Evolutionary conservation across 2,329 filamentous ascomycete genomes (phyloP).

Genomic region (Cladophialophora bantiana): DNA sequence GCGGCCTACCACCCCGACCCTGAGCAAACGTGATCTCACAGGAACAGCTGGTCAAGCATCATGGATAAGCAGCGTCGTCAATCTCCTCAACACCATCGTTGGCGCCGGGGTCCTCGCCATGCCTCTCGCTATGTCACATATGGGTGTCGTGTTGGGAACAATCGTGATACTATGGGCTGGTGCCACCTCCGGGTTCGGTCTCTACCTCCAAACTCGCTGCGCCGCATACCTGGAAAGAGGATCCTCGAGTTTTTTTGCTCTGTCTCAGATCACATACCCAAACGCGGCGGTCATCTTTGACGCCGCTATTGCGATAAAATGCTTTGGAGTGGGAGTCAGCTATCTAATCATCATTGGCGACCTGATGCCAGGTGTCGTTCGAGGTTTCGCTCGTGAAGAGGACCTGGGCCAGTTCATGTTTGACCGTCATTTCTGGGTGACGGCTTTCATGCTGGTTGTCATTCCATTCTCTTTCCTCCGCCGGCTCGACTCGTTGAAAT

Average conservation of each 20-base stretch:
- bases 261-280: slow-evolving; percentile 95
- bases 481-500: slow-evolving; percentile 92
- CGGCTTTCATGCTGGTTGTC: slow-evolving; percentile 87
- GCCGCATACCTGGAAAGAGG: slow-evolving; percentile 91
- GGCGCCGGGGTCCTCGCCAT: slow-evolving; percentile 93
- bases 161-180: slow-evolving; percentile 92
- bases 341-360: slow-evolving; percentile 99
- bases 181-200: slow-evolving; percentile 84
- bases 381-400: slow-evolving; percentile 74
- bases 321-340: slow-evolving; percentile 95
- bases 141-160: slow-evolving; percentile 86
- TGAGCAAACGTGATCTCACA: slow-evolving; percentile 69
- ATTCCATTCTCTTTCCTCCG: slow-evolving; percentile 93
- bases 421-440: slow-evolving; percentile 96
- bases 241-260: slow-evolving; percentile 89
- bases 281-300: slow-evolving; percentile 96
- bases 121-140: slow-evolving; percentile 94
- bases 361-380: slow-evolving; percentile 92
- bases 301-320: slow-evolving; percentile 94
- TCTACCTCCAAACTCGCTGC: slow-evolving; percentile 94
- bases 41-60: slow-evolving; percentile 77
- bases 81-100: slow-evolving; percentile 95
- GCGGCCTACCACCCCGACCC: slow-evolving; percentile 36
- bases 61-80: slow-evolving; percentile 90
- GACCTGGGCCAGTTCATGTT: slow-evolving; percentile 75